Base-by-base conservation (phyloP, 1,284 basidiomycete species). In the Phylloporus gajari region DNA sequence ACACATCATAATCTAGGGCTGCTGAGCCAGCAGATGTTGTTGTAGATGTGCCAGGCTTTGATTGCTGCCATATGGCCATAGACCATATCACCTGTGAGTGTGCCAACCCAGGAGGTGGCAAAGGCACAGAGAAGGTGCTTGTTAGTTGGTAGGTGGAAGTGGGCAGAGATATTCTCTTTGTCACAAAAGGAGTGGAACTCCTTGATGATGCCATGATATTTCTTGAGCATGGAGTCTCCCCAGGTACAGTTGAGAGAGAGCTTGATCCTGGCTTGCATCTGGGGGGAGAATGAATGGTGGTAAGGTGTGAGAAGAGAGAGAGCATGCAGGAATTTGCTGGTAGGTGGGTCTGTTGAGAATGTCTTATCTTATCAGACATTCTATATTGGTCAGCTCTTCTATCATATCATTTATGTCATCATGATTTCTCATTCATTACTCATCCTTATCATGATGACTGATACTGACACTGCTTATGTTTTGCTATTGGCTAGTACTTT, bases 31-130 rank as follows among this genome's bases (percentile, higher is more conserved):
- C 21, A 42, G 44, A 42, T 19, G n/a, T 63, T 9, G 7, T 63
- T 63, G 42, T 63, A 63, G 40, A 63, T 17, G n/a, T 63, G 62
- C 42, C 62, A 63, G 13, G 42, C 62, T n/a, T 63, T 63, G 62
- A 63, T 42, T n/a, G 62, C 38, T 0, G 62, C 62, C 27, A 63
- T 25, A 27, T 63, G 62, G n/a, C 44, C 27, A 8, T 63, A 42
- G 46, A 63, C 42, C 5, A 42, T 63, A 19, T 17, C 15, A 4
- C 62, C 62, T n/a, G 42, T 13, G 3, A 63, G 62, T 7, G n/a
- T 46, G 42, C 62, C 27, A 11, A 63, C 62, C 6, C 62, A 7
- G 27, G 62, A 63, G 42, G 62, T 27, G 27, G 62, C 38, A 27
- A 63, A 63, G 25, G 62, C 42, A 23, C 62, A 63, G 9, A 63